Evolutionary conservation across 2,329 filamentous ascomycete genomes (phyloP), one percentile per base, ranked within the genome.

Genomic region (Colletotrichum nymphaeae): DNA sequence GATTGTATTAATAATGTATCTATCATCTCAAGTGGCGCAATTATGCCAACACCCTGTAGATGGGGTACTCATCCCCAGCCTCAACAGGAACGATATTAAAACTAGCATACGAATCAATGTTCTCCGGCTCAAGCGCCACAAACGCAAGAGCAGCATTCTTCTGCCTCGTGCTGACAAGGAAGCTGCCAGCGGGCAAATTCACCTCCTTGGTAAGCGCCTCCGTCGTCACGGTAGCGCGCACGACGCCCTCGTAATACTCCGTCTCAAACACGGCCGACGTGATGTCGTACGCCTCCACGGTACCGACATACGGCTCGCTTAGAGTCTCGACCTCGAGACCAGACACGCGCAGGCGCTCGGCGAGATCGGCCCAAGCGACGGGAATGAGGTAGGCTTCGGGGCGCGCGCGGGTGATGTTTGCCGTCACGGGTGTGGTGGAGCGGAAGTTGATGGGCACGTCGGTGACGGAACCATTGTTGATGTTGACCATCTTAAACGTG

Each of bases 41-140:
- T 59, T 8, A 73, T 0, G 67, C 52, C 56, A 74, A n/a, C 12
- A 80, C 68, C 3, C 79, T 75, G 53, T 78, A 81, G 5, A 81
- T 64, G 6, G 78, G 80, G 57, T 81, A 81, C 63, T 82, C 80
- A 46, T 82, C 79, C 0, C 78, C 78, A 7, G 42, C 67, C 7
- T 75, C 67, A 1, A 80, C 68, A 1, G 80, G 80, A 4, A 82
- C 74, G 16, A 82, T 77, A 62, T 80, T 81, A 26, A 77, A 78
- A 8, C 78, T 80, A 1, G 76, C 80, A 30, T 80, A 82, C 4
- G 80, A 82, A 60, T 82, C 80, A n/a, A 79, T 78, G 22, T 79
- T 79, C 75, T 82, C 80, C 4, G 80, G 80, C 76, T 82, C 80
- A 3, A 82, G 71, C 1, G 77, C 79, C 9, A 76, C 69, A 9